Evolutionary conservation across 1,139 yeast genomes (phyloP), one percentile per base, ranked within the genome.

Genomic region (Debaryomycetaceae sp.): DNA sequence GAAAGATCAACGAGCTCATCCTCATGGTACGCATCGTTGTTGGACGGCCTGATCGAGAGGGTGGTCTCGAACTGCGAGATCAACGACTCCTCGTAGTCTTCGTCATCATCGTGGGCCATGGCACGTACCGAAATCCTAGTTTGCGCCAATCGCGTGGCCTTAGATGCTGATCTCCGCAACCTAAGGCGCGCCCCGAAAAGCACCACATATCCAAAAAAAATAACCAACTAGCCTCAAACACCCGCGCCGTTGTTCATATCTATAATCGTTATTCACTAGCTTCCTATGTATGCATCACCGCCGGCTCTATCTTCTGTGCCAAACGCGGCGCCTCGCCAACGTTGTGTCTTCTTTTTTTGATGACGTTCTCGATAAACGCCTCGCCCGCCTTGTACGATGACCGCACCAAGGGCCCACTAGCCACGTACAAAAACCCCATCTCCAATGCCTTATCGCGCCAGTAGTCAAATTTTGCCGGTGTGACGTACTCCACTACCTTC

Each of bases 321-420:
- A 61, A 48, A 41, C 72, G 51, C 22, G 70, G 67, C 13, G 61
- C 35, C 38, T 66, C 71, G 4, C 74, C 74, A 18, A 66, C 73
- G 41, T 66, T 66, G 42, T 67, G 72, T 48, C 65, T 65, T 53
- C 93, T 78, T 62, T 84, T 84, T 50, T 81, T 79, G 41, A 93
- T 69, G 22, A 91, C 94, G 51, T 91, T 91, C 58, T 93, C 98
- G 48, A 93, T 89, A 49, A 88, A 93, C 1, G 95, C 88, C 58
- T 93, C 99, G 40, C 99, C 99, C 12, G 99, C 99, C 59, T 91
- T 93, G 60, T 93, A 93, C 2, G 95, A 84, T 1, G 96, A 86
- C 55, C 99, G 76, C 11, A 93, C 97, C 48, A 93, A 70, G 5
- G 99, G 98, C 3, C 98, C 98, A 45, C 94, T 82, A 3, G 98